These are phyloP conservation scores for Marsdenia floribunda DNA, from an alignment of 257 asterid species.

Conservation along the genomic window DNA sequence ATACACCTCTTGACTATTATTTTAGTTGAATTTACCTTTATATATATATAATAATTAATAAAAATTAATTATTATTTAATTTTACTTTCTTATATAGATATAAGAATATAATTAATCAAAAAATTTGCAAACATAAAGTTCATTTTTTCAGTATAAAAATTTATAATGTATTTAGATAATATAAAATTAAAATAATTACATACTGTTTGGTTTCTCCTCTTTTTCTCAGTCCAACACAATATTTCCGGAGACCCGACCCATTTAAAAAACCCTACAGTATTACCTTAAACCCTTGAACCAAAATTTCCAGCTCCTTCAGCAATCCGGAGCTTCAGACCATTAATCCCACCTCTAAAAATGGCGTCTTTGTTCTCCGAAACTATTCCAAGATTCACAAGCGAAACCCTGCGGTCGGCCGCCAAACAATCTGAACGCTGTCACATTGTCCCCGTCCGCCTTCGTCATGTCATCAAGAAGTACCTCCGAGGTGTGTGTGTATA, in stretches of 20 bases:
- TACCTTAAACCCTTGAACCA: constrained; percentile 1
- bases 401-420: constrained; percentile 80
- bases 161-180: too few species aligned
- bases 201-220: too few species aligned
- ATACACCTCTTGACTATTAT: too few species aligned
- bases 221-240: too few species aligned
- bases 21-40: too few species aligned
- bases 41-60: too few species aligned
- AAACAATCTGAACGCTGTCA: constrained; percentile 81
- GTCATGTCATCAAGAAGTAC: constrained; percentile 69
- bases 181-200: too few species aligned
- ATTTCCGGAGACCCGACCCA: background rate
- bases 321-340: constrained; percentile 13
- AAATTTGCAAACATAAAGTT: too few species aligned
- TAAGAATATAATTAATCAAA: too few species aligned
- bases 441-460: constrained; percentile 63
- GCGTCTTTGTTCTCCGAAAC: constrained; percentile 52
- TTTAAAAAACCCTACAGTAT: constrained; percentile 6
- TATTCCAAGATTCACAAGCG: constrained; percentile 73
- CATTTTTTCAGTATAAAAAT: too few species aligned
- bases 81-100: too few species aligned
- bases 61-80: too few species aligned
- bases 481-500: constrained; percentile 43
- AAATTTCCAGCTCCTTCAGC: background rate
- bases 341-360: constrained; percentile 32